Evolutionary conservation across 805 yeast species (phyloP).

Genomic region (Ogataea pini): DNA sequence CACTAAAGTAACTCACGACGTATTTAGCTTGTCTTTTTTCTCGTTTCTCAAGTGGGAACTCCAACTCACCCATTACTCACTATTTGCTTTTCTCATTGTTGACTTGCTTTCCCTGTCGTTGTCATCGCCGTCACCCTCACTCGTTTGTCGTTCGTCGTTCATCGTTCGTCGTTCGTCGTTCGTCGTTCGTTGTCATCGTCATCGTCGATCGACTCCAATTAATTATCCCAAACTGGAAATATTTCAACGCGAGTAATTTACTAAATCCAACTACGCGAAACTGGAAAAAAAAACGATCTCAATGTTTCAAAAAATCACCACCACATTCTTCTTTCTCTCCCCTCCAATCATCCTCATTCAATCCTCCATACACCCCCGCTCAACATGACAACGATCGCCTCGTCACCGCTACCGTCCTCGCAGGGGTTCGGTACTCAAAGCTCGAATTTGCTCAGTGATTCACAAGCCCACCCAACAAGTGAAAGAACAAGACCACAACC

Average conservation of each 20-base stretch:
- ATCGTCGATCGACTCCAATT: neutral
- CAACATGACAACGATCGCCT: constrained; percentile 28
- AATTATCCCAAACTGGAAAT: constrained; percentile 6
- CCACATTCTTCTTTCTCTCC: neutral
- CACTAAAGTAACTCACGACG: too few species aligned
- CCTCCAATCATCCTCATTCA: neutral
- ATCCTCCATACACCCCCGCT: neutral
- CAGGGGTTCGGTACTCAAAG: constrained; percentile 28
- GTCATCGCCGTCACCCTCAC: too few species aligned
- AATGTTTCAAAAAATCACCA: constrained; percentile 5
- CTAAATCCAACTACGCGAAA: constrained; percentile 2
- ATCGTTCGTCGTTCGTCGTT: too few species aligned
- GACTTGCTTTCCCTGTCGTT: too few species aligned
- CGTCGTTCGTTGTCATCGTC: neutral
- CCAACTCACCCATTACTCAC: too few species aligned
- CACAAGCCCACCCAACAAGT: constrained; percentile 24
- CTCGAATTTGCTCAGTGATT: constrained; percentile 31
- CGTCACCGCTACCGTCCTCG: constrained; percentile 34
- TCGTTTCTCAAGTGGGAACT: too few species aligned
- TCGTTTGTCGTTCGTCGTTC: too few species aligned
- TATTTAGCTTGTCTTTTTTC: too few species aligned
- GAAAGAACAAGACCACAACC: constrained; percentile 13
- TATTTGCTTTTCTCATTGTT: too few species aligned
- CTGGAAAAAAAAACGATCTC: neutral
- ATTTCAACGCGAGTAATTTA: constrained; percentile 6